A percentile compares a stretch with the other conserved stretches of the same genome.
These are phyloP conservation scores for Mercurialis annua DNA, from an alignment of 345 rosid species.

Conservation along the genomic window DNA sequence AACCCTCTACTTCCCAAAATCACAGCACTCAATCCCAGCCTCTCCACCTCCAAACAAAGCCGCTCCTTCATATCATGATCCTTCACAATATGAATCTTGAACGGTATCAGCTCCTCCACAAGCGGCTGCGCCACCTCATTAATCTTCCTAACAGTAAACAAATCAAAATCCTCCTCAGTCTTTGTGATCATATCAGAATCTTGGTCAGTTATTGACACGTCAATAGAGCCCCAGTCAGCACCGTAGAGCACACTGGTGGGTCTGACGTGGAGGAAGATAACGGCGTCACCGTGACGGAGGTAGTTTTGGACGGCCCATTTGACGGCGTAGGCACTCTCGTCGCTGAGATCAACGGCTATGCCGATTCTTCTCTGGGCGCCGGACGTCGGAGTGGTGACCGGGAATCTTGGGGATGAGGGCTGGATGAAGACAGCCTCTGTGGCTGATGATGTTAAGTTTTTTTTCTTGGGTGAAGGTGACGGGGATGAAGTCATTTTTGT, in stretches of 20 bases:
- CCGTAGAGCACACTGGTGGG: constrained; percentile 80
- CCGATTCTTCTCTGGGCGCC: constrained; percentile 71
- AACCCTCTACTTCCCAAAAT: constrained; percentile 83
- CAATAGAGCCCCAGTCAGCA: constrained; percentile 87
- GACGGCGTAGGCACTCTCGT: constrained; percentile 81
- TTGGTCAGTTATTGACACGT: constrained; percentile 22
- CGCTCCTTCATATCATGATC: constrained; percentile 94
- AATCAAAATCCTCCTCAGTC: constrained; percentile 72
- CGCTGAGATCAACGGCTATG: constrained; percentile 85
- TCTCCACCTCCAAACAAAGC: constrained; percentile 80
- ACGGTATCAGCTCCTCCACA: constrained; percentile 59
- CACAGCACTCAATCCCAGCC: constrained; percentile 62
- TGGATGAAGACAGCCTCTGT: constrained; percentile 46
- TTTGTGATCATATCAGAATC: constrained; percentile 37
- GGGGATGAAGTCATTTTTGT: constrained; percentile 14
- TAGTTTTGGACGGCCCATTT: constrained; percentile 85
- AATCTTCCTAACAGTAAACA: constrained; percentile 58
- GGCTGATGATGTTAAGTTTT: constrained; percentile 7
- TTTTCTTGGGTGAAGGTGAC: constrained; percentile 15
- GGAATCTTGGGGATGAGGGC: constrained; percentile 64
- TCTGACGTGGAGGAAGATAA: constrained; percentile 67
- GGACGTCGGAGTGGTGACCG: constrained; percentile 37
- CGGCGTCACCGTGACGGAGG: constrained; percentile 78
- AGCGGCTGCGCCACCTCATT: constrained; percentile 67
- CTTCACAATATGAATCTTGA: constrained; percentile 76